A percentile compares a stretch with the other conserved stretches of the same genome.
These are phyloP conservation scores for Chenopodium berlandieri DNA, from an alignment of 148 eudicot species.

Conservation along the genomic window DNA sequence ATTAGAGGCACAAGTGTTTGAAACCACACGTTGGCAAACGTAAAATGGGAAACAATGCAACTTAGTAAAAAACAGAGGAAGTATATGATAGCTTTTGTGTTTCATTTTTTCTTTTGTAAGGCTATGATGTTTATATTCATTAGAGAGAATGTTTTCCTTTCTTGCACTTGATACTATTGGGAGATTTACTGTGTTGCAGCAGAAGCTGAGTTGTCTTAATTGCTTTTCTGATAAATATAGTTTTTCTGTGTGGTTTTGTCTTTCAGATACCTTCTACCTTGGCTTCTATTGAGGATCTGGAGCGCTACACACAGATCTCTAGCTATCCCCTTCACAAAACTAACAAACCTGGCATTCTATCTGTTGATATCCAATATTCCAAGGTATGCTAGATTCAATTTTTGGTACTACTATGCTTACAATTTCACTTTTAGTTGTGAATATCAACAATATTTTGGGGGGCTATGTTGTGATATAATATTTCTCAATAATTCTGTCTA, in stretches of 20 bases:
- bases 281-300: conserved; percentile 76
- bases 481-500: neutral
- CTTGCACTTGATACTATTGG: neutral
- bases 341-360: conserved; percentile 87
- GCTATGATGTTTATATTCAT: neutral
- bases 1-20: too few relatives aligned
- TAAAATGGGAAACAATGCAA: too few relatives aligned
- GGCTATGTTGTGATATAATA: neutral
- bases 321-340: conserved; percentile 90
- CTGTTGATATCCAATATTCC: conserved; percentile 62
- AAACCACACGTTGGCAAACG: too few relatives aligned
- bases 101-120: neutral
- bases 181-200: neutral
- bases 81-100: neutral
- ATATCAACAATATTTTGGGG: neutral
- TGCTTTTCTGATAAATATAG: neutral
- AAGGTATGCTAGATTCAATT: conserved; percentile 47
- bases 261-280: conserved; percentile 76
- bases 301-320: conserved; percentile 70
- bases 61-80: too few relatives aligned
- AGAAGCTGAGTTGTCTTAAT: neutral
- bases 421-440: neutral
- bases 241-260: conserved; percentile 1
- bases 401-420: neutral
- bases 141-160: neutral